A percentile compares a stretch with the other conserved stretches of the same genome.
These are phyloP conservation scores for Arctium minus DNA, from an alignment of 129 eudicot genomes.

Conservation along the genomic window DNA sequence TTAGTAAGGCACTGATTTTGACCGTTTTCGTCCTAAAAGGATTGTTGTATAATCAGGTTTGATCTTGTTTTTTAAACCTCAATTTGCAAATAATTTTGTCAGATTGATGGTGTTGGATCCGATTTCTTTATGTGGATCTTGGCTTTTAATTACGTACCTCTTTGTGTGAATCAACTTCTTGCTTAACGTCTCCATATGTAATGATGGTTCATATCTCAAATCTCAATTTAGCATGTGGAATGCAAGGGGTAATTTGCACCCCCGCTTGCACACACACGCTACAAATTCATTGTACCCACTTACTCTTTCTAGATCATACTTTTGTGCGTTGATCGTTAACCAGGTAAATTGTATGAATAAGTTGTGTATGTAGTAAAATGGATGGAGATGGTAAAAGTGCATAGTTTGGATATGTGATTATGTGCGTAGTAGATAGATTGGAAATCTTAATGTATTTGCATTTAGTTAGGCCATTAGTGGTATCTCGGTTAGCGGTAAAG, in stretches of 20 bases:
- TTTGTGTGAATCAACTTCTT: background rate
- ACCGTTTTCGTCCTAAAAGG: background rate
- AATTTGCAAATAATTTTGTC: background rate
- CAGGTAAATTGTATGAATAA: background rate
- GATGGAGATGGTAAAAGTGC: background rate
- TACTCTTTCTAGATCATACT: background rate
- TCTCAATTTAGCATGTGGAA: background rate
- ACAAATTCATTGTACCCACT: background rate
- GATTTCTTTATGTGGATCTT: background rate
- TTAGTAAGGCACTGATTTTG: background rate
- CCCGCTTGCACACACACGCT: background rate
- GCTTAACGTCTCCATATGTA: background rate
- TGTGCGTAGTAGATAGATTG: background rate
- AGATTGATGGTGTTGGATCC: background rate
- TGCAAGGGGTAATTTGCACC: background rate
- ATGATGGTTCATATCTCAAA: background rate
- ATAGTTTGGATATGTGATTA: background rate
- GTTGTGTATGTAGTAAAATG: background rate
- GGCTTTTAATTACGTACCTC: background rate
- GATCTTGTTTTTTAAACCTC: background rate
- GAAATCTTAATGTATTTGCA: background rate
- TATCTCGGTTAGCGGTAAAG: background rate
- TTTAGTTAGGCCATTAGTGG: background rate
- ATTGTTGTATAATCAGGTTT: constrained; percentile 3
- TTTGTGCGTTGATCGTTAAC: background rate